Base-by-base conservation (phyloP, 257 asterid species). In the Penstemon eatonii region DNA sequence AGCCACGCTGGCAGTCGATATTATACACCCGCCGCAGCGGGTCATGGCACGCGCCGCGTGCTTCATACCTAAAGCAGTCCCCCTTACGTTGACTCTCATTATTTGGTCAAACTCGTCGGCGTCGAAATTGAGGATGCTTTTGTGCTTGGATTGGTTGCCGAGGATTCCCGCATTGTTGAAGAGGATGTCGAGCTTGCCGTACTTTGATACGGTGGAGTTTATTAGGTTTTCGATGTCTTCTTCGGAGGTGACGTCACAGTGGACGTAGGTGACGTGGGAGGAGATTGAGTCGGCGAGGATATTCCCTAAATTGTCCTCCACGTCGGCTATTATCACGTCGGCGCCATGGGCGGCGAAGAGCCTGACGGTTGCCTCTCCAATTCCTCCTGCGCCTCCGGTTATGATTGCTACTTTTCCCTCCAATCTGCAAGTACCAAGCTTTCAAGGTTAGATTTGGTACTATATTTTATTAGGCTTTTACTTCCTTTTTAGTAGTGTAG, bases 381-480 rank as follows among this genome's bases (percentile, higher is more conserved):
- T 91, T 15, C 97, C 97, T 42, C 90, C 66, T 0, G 95, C 96
- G 5, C 97, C 97, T 41, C 96, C 97, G 0, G 97, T 91, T 11
- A 91, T 80, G 0, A 91, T 80, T 0, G 93, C 91, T 0, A 91
- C 72, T 55, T 86, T 91, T 5, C 95, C 96, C 15, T 86, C 96
- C 82, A 91, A 69, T 67, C 97, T 90, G 78, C 54, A 50, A 13
- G 19, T 4, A 8, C 43, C 7, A 7, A 55, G 6, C 18, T 12
- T 55, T 7, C 12, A 46, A 7, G 12, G 33, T 25, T 25, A 25
- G 33, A 25, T 25, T 25, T 25, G 2, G 33, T 25, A 25, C 2
- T 25, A 15, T 15, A 15, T 15, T 15, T 15, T 15, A 15, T 25
- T 25, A 25, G 2, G 33, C 33, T 25, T 25, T 25, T 25, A 25